Percentiles rank a stretch among this genome's conserved stretches.
Evolutionary conservation across 129 eudicot genomes (phyloP).

Genomic region (Centella asiatica): DNA sequence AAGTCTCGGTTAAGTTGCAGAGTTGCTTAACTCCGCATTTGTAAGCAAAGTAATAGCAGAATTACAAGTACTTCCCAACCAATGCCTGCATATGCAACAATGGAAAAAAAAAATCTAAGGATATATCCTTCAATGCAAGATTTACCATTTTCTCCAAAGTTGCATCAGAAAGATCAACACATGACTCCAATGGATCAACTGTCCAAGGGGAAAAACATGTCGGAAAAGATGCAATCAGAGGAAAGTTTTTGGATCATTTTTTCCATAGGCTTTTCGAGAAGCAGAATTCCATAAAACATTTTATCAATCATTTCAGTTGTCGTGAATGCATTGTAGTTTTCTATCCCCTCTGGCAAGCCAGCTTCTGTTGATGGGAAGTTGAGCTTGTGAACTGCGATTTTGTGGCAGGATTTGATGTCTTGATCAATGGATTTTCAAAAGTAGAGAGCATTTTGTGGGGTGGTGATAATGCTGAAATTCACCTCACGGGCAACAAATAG

Average conservation of each 20-base stretch:
- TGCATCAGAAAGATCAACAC: no score
- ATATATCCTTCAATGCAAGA: no score
- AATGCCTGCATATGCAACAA: no score
- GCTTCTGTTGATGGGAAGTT: conserved; percentile 18
- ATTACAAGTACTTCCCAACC: no score
- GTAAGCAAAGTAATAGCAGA: no score
- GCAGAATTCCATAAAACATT: conserved; percentile 6
- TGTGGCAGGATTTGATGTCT: conserved; percentile 6
- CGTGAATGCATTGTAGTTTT: neutral
- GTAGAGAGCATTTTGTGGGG: conserved; percentile 22
- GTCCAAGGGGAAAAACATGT: conserved; percentile 55
- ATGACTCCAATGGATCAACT: no score
- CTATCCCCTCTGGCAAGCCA: conserved; percentile 19
- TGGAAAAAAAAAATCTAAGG: no score
- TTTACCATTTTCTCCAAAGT: no score
- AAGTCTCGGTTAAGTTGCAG: no score
- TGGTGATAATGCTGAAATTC: conserved; percentile 32
- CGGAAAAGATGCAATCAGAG: conserved; percentile 1
- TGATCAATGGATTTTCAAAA: conserved; percentile 14
- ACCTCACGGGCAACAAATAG: conserved; percentile 27
- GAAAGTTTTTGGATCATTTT: conserved; percentile 2
- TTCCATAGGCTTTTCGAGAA: conserved; percentile 26
- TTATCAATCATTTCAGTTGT: neutral
- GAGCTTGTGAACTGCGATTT: conserved; percentile 13
- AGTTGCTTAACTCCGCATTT: no score